These are phyloP conservation scores for Tuber borchii DNA, from an alignment of 495 filamentous ascomycete genomes.

Conservation along the genomic window DNA sequence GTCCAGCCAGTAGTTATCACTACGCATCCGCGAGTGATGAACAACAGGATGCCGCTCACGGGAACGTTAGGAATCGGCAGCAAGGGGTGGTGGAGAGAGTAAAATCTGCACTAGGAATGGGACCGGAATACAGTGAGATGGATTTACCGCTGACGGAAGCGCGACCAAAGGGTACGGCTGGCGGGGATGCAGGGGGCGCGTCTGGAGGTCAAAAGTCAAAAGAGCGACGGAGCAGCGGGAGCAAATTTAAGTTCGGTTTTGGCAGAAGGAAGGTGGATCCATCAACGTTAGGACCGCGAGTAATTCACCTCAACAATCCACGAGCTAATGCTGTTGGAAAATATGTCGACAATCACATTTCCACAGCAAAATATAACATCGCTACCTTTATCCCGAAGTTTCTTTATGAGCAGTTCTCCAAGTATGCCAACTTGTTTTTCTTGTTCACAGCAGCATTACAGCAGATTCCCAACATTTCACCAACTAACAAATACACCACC, in stretches of 20 bases:
- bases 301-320: slow-evolving; percentile 96
- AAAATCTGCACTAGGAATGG: slow-evolving; percentile 88
- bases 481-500: slow-evolving; percentile 91
- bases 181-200: slow-evolving; percentile 34
- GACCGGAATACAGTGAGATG: slow-evolving; percentile 92
- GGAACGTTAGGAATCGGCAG: slow-evolving; percentile 66
- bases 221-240: slow-evolving; percentile 45
- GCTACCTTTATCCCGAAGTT: slow-evolving; percentile 97
- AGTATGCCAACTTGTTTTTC: slow-evolving; percentile 99
- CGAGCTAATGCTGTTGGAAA: slow-evolving; percentile 83
- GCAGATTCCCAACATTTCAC: slow-evolving; percentile 91
- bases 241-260: slow-evolving; percentile 92
- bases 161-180: slow-evolving; percentile 49
- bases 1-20: slow-evolving; percentile 51
- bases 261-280: slow-evolving; percentile 78
- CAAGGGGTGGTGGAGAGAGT: slow-evolving; percentile 82
- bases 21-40: slow-evolving; percentile 55
- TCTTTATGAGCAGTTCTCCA: slow-evolving; percentile 97
- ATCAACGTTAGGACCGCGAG: slow-evolving; percentile 79
- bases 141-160: slow-evolving; percentile 87
- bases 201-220: slow-evolving; percentile 6
- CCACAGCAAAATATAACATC: slow-evolving; percentile 95
- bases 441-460: slow-evolving; percentile 93
- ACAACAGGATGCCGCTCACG: slow-evolving; percentile 46
- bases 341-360: slow-evolving; percentile 92